Base-by-base conservation (phyloP, 495 filamentous ascomycete species). In the Penicillium longicatenatum region DNA sequence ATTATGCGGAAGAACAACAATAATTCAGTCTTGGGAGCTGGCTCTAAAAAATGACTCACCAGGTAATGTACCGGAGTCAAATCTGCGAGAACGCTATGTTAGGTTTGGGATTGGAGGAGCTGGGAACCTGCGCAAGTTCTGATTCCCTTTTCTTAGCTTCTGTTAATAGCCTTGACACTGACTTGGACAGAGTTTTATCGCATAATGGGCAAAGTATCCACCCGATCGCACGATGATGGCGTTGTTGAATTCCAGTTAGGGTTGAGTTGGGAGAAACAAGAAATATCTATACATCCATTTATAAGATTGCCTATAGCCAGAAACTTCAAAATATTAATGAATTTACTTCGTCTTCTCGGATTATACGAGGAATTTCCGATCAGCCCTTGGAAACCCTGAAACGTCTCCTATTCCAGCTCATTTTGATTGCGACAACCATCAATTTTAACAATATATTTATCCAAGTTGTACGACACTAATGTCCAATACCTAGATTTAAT, bases 51-150 rank as follows among this genome's bases (percentile, higher is more conserved):
- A 29, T 14, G 54, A 52, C 9, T 5, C 9, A 2, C 46, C 19
- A 4, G 14, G 31, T 22, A 24, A n/a, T 26, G 30, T 24, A 20
- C 24, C 20, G 2, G 26, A 43, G 12, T 51, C 49, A 3, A 51
- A 44, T 20, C 2, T 47, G 0, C 61, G 63, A 50, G 71, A 75
- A 44, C 70, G 70, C 14, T 76, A 70, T 50, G 62, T 73, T 2
- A 62, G 69, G 24, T 64, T 70, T 60, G 75, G 75, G 0, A 75
- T 76, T 46, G 75, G 75, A 0, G 75, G 75, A 22, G 70, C 65
- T 39, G 75, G 74, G 14, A 78, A 78, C 57, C 66, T 66, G 39
- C 68, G 71, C 70, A 75, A 69, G 70, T 66, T 21, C 21, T 54
- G 56, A 52, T 66, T 39, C 46, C 61, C 35, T 59, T 55, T 45